Base-by-base conservation (phyloP, 2,329 filamentous ascomycete species). In the Chrysoporthe deuterocubensis region DNA sequence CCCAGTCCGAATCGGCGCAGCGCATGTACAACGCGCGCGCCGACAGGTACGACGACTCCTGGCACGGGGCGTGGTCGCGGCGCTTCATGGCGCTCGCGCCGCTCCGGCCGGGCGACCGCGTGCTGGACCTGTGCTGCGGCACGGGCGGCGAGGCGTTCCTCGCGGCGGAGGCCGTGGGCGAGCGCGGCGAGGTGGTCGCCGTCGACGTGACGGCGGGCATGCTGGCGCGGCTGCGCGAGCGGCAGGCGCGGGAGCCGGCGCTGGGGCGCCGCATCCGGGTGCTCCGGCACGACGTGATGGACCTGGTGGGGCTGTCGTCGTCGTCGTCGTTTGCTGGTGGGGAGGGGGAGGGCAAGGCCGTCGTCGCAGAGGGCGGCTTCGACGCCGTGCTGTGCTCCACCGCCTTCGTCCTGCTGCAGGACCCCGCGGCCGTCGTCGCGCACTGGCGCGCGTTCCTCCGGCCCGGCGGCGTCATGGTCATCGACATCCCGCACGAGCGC, bases 91-190 rank as follows among this genome's bases (percentile, higher is more conserved):
- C 71, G 7, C 40, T 76, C 14, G 71, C 72, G 3, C 68, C 73
- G 6, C 56, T 77, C 18, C 65, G 68, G 16, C 59, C 72, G 0
- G 73, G 75, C n/a, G 68, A 78, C 50, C 71, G 67, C 32, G 68
- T 78, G 34, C 75, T 79, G 3, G 70, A 73, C 43, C 73, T 78
- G n/a, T 76, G 73, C 42, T 79, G 77, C 67, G 78, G 78, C n/a
- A 79, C 77, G 13, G 77, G 76, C 5, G 70, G 78, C 3, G 76
- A 78, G 26, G 71, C 73, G 8, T 74, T 75, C 62, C 71, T 75
- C 18, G 74, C 76, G n/a, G 76, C 75, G 1, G 71, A 73, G 2
- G 50, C 42, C 3, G 71, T 77, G 11, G 74, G 75, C 11, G 70
- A 72, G 1, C 54, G 69, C 2, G 78, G 76, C 9, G 59, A 66